These are phyloP conservation scores for Trametes gibbosa DNA, from an alignment of 768 basidiomycete species.

Conservation along the genomic window DNA sequence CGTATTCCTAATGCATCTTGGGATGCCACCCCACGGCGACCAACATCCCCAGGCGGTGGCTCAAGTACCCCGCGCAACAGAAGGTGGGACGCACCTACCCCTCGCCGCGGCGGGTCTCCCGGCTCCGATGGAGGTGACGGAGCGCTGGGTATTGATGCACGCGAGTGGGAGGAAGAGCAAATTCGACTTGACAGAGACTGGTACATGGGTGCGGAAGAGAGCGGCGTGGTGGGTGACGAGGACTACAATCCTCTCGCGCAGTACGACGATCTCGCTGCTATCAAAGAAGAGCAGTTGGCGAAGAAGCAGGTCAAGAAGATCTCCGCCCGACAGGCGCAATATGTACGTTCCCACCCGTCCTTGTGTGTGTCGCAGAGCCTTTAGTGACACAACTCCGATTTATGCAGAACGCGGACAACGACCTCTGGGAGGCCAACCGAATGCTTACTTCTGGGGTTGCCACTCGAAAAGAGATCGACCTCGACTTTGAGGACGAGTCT, in stretches of 20 bases:
- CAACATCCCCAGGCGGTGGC: conserved; percentile 8
- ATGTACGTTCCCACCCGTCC: conserved; percentile 50
- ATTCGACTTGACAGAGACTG: conserved; percentile 89
- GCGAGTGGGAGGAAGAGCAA: conserved; percentile 99
- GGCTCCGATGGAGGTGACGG: conserved; percentile 56
- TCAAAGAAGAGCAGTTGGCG: conserved; percentile 73
- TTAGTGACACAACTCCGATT: too few species aligned
- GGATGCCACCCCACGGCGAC: conserved; percentile 84
- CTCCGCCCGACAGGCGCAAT: conserved; percentile 95
- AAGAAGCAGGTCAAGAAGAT: conserved; percentile 82
- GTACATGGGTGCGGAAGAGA: conserved; percentile 92
- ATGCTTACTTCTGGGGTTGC: conserved; percentile 96
- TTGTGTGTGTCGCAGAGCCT: too few species aligned
- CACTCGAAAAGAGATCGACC: conserved; percentile 79
- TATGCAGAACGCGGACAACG: conserved; percentile 90
- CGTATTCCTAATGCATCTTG: conserved; percentile 90
- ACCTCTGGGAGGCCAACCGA: conserved; percentile 97
- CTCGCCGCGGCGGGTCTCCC: conserved; percentile 67
- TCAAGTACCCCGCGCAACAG: conserved; percentile 28
- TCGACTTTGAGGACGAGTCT: conserved; percentile 95
- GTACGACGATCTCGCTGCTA: conserved; percentile 77
- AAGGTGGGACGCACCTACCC: conserved; percentile 84
- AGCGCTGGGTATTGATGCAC: conserved; percentile 55
- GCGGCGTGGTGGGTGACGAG: conserved; percentile 79
- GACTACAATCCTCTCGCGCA: conserved; percentile 91